Conservation (phyloP, 345 rosid genomes). For the Brassica juncea region DNA sequence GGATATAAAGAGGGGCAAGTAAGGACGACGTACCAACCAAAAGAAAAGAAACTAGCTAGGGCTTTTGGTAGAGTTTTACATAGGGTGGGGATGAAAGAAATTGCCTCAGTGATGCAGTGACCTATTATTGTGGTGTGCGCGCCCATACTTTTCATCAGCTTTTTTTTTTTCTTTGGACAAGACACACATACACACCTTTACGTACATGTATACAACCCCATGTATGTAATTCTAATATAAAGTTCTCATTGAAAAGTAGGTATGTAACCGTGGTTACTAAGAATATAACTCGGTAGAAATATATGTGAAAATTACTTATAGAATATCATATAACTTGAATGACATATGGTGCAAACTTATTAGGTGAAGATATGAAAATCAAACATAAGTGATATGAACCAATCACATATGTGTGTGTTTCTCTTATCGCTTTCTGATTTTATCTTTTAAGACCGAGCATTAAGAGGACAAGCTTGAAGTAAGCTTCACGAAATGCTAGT, state of each 20-base stretch:
- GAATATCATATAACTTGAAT: slow-evolving; percentile 14
- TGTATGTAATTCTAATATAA: background rate
- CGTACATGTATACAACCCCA: background rate
- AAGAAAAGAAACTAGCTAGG: slow-evolving; percentile 32
- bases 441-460: slow-evolving; percentile 48
- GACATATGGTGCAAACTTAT: slow-evolving; percentile 6
- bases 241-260: background rate
- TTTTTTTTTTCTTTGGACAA: slow-evolving; percentile 36
- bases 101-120: slow-evolving; percentile 39
- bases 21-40: slow-evolving; percentile 27
- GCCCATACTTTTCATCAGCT: slow-evolving; percentile 37
- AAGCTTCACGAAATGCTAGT: slow-evolving; percentile 55
- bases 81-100: slow-evolving; percentile 45
- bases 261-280: background rate
- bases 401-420: background rate
- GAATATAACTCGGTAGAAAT: background rate
- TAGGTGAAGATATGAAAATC: slow-evolving; percentile 6
- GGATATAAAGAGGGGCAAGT: slow-evolving; percentile 33
- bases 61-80: slow-evolving; percentile 33
- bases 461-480: slow-evolving; percentile 57
- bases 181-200: slow-evolving; percentile 25
- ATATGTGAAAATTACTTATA: background rate
- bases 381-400: slow-evolving; percentile 7
- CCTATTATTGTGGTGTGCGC: slow-evolving; percentile 35
- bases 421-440: slow-evolving; percentile 5